These are phyloP conservation scores for Neonectria ditissima DNA, from an alignment of 2,329 filamentous ascomycete species.

Conservation along the genomic window DNA sequence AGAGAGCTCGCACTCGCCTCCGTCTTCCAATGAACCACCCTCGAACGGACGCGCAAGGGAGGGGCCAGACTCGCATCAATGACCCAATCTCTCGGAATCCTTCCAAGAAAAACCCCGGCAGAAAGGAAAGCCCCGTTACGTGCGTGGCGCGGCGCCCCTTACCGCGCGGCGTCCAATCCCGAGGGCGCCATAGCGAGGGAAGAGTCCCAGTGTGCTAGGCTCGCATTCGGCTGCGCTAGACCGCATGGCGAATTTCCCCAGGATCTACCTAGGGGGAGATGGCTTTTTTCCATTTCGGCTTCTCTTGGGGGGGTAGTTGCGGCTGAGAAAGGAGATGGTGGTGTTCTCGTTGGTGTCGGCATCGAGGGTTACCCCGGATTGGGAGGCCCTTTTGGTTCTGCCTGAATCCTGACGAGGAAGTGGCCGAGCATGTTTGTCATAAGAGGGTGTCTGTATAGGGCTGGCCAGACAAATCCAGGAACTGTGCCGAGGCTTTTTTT, in stretches of 20 bases:
- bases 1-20: constrained; percentile 1
- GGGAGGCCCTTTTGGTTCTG: not conserved
- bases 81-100: constrained; percentile 5
- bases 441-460: not conserved
- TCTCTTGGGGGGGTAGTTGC: not conserved
- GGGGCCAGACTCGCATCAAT: not conserved
- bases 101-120: not conserved
- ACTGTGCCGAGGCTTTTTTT: not conserved
- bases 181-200: constrained; percentile 4
- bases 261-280: no score
- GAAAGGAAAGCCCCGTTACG: not conserved
- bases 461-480: not conserved
- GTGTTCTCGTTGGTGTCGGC: not conserved
- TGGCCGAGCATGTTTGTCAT: not conserved
- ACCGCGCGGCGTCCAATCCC: not conserved
- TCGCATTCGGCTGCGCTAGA: not conserved
- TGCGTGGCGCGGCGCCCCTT: not conserved
- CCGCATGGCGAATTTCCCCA: no score
- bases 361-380: no score
- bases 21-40: not conserved
- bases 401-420: not conserved
- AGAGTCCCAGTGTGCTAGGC: not conserved
- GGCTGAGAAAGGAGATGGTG: not conserved
- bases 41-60: not conserved
- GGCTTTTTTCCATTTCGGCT: not conserved